Evolutionary conservation across 2,329 filamentous ascomycete genomes (phyloP).

Genomic region (Penicillium sp.): DNA sequence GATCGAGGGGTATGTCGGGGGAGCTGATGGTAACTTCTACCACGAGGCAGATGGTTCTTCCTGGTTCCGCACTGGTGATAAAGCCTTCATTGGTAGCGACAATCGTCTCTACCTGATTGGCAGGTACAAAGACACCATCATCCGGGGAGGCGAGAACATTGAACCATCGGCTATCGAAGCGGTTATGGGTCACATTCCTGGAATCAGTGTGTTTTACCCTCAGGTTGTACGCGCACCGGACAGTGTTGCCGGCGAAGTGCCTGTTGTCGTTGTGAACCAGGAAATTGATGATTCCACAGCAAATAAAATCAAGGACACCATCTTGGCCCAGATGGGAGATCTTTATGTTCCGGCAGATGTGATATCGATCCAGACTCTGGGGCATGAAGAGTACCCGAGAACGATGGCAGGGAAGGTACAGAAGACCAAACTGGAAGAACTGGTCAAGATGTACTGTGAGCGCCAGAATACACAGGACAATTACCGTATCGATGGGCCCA

Average conservation of each 20-base stretch:
- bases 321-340: conserved; percentile 11
- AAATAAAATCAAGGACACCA: conserved; percentile 4
- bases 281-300: not conserved
- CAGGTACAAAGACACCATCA: conserved; percentile 21
- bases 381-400: conserved; percentile 4
- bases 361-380: conserved; percentile 10
- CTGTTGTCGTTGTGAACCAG: conserved; percentile 10
- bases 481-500: not conserved
- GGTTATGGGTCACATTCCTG: conserved; percentile 8
- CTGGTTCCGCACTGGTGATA: conserved; percentile 22
- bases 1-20: conserved; percentile 13
- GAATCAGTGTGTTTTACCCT: conserved; percentile 11
- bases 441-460: not conserved
- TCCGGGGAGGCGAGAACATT: conserved; percentile 22
- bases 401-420: conserved; percentile 11
- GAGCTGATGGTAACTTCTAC: conserved; percentile 14
- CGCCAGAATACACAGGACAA: not conserved
- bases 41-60: conserved; percentile 7
- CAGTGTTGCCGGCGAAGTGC: conserved; percentile 14
- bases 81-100: conserved; percentile 15
- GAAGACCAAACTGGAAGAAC: conserved; percentile 5
- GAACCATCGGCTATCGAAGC: conserved; percentile 19
- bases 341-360: conserved; percentile 15
- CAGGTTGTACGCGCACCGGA: conserved; percentile 12
- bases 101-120: conserved; percentile 19